Evolutionary conservation across 2,329 filamentous ascomycete genomes (phyloP), one percentile per base, ranked within the genome.

Genomic region (Delphinella strobiligena): DNA sequence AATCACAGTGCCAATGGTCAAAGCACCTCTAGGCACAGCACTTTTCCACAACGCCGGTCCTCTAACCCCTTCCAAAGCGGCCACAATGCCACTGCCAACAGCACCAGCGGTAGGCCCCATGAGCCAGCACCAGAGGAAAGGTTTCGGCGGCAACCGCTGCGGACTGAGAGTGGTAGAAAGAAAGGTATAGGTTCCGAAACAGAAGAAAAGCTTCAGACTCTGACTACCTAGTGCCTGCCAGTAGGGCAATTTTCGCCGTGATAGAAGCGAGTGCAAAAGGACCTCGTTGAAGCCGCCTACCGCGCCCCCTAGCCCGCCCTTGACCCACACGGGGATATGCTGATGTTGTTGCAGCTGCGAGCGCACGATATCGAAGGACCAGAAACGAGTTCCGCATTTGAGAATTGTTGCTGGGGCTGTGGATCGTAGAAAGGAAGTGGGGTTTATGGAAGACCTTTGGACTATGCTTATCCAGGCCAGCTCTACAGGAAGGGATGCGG

Each of bases 111-210:
- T 38, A 11, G 39, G 37, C 3, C 41, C 46, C 42, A 46, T 43
- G 3, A 42, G 4, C 46, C 46, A 48, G 34, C 41, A 44, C 3
- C 36, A 37, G 44, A 37, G 43, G 33, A 46, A 46, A 1, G 37
- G 40, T 10, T 38, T 40, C 9, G 45, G 44, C 2, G 41, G 40
- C 19, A 40, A 29, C 15, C 36, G 40, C 14, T 32, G n/a, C n/a
- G n/a, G 30, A 19, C 41, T 43, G 12, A 44, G 36, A 18, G 17
- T 38, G 22, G 39, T 46, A 22, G 36, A 42, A 12, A 48, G 19
- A 16, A 40, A 44, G 15, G 44, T 46, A 24, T 41, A 48, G 2
- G 41, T 44, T 4, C 44, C 46, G 7, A 48, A 48, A 31, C 44
- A 46, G 5, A 46, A 19, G 16, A 48, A 46, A 9, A 48, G 27